phyloP scores from a whole-genome alignment of 192 early-diverging fungal species.

The Dissophora globulifera region DNA sequence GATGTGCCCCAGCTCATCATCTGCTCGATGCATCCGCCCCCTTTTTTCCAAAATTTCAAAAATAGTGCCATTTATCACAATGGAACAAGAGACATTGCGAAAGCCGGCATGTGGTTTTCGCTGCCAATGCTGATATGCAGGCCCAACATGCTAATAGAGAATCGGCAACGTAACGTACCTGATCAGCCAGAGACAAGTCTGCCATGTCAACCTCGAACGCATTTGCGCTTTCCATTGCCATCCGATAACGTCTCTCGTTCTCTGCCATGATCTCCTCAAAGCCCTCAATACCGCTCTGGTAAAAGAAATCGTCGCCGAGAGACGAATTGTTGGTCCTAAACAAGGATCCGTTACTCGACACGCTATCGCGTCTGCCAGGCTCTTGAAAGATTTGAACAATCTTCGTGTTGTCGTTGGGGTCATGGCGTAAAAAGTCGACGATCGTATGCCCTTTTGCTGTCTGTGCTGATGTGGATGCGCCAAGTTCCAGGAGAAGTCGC shows the following conservation, averaged over 20 bases:
- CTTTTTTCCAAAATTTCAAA: constrained; percentile 8
- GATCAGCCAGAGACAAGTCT: constrained; percentile 53
- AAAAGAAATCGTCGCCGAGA: constrained; percentile 47
- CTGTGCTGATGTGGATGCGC: constrained; percentile 76
- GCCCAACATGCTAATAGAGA: no score
- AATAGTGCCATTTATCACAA: constrained; percentile 14
- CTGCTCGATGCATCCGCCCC: constrained; percentile 8
- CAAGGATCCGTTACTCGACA: constrained; percentile 51
- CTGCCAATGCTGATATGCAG: no score
- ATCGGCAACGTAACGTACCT: constrained; percentile 25
- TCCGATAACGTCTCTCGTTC: constrained; percentile 53
- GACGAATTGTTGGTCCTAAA: constrained; percentile 32
- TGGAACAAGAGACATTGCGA: no score
- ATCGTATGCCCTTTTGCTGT: constrained; percentile 78
- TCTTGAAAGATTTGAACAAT: constrained; percentile 62
- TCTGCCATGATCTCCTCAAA: constrained; percentile 57
- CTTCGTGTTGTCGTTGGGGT: constrained; percentile 62
- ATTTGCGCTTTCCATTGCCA: constrained; percentile 57
- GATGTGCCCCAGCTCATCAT: neutral
- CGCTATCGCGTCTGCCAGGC: constrained; percentile 54
- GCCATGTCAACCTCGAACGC: constrained; percentile 60
- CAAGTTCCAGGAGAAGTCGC: constrained; percentile 77
- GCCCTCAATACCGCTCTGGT: constrained; percentile 48
- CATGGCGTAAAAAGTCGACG: constrained; percentile 74
- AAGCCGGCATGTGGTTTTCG: no score